A percentile compares a stretch with the other conserved stretches of the same genome.
phyloP scores from a whole-genome alignment of 768 basidiomycete genomes.

The Phanerochaete sordida region DNA sequence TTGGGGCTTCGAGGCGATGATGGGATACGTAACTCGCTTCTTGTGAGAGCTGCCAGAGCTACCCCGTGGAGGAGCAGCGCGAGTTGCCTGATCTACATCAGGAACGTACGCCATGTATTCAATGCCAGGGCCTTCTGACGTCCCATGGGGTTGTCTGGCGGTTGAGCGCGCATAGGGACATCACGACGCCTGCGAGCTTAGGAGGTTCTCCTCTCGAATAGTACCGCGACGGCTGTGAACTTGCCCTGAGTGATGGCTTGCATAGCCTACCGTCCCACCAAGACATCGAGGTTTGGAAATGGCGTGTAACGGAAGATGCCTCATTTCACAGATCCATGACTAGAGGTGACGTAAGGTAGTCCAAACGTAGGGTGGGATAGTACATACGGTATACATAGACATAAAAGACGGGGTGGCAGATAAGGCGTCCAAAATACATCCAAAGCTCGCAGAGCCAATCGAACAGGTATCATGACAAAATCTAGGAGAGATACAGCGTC shows the following conservation, averaged over 20 bases:
- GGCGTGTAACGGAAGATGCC: no score
- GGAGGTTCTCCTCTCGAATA: no score
- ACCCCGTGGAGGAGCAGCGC: neutral
- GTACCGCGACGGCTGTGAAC: no score
- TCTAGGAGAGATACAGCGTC: slow-evolving; percentile 16
- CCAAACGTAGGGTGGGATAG: slow-evolving; percentile 2
- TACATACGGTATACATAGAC: slow-evolving; percentile 12
- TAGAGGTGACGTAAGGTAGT: slow-evolving; percentile 6
- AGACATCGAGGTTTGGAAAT: no score
- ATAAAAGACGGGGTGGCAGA: neutral
- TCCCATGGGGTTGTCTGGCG: no score
- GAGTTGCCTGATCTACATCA: neutral
- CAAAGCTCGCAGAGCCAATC: neutral
- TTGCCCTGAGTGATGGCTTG: neutral
- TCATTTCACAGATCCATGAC: no score
- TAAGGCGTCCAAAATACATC: neutral
- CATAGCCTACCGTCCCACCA: neutral
- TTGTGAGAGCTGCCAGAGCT: neutral
- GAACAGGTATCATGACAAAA: slow-evolving; percentile 22
- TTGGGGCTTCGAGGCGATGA: neutral
- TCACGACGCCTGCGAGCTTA: no score
- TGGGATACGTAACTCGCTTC: neutral
- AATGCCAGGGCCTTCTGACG: no score
- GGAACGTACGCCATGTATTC: neutral
- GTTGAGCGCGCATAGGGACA: no score